Evolutionary conservation across 2,329 filamentous ascomycete genomes (phyloP).

Genomic region (Beauveria sp.): DNA sequence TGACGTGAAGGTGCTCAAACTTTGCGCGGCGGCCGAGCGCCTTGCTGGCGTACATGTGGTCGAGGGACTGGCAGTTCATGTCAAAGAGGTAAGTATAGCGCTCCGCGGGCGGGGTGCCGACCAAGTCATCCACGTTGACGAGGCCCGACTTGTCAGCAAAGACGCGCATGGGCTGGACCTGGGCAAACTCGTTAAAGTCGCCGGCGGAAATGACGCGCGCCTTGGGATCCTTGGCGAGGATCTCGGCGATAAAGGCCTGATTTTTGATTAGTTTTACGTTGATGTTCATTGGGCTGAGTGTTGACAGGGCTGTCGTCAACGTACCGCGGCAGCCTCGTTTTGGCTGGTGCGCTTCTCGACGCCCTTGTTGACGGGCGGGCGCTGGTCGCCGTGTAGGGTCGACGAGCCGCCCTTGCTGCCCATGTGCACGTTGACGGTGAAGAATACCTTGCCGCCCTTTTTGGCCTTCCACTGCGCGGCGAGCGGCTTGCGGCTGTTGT

Average conservation of each 20-base stretch:
- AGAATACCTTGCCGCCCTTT: conserved; percentile 47
- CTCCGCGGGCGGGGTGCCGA: conserved; percentile 44
- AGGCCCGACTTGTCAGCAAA: conserved; percentile 49
- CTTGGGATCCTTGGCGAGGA: conserved; percentile 47
- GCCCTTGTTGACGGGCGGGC: conserved; percentile 59
- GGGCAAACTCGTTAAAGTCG: conserved; percentile 67
- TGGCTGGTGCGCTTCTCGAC: conserved; percentile 50
- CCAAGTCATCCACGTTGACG: conserved; percentile 54
- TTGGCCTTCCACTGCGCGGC: conserved; percentile 57
- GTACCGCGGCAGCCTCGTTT: conserved; percentile 48
- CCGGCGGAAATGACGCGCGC: conserved; percentile 55
- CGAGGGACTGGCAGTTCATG: conserved; percentile 61
- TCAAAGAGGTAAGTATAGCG: conserved; percentile 66
- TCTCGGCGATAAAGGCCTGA: conserved; percentile 46
- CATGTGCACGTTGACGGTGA: conserved; percentile 66
- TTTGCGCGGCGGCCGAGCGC: conserved; percentile 35
- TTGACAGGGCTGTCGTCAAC: conserved; percentile 18
- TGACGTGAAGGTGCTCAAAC: conserved; percentile 64
- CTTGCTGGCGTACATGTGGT: conserved; percentile 61
- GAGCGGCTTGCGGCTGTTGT: conserved; percentile 57
- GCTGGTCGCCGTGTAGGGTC: conserved; percentile 55
- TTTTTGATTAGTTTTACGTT: conserved; percentile 9
- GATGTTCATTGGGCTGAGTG: no score
- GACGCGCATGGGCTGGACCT: conserved; percentile 49
- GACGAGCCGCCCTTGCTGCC: conserved; percentile 59